A percentile compares a stretch with the other conserved stretches of the same genome.
Evolutionary conservation across 2,329 filamentous ascomycete species (phyloP).

Genomic region (Cadophora sp.): DNA sequence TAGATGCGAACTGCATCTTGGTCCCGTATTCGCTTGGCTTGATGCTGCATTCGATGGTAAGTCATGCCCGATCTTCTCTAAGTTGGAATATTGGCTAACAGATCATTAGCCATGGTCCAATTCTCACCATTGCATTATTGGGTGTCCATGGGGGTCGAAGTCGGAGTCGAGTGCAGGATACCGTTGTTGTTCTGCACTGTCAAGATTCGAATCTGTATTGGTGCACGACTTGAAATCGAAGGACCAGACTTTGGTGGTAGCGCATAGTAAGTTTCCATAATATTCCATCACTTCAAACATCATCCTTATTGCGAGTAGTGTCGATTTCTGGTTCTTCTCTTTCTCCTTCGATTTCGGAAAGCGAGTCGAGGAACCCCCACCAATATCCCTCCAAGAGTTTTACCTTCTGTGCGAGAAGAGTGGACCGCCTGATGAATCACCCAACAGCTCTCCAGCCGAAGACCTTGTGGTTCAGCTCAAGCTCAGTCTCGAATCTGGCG

Average conservation of each 20-base stretch:
- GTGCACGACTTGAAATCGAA: constrained; percentile 36
- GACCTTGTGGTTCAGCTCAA: constrained; percentile 1
- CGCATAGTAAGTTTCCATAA: constrained; percentile 15
- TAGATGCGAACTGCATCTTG: constrained; percentile 41
- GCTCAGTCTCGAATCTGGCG: constrained; percentile 17
- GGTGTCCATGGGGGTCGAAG: constrained; percentile 39
- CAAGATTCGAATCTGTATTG: constrained; percentile 44
- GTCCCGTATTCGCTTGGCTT: constrained; percentile 48
- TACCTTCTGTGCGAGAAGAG: constrained; percentile 13
- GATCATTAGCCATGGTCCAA: constrained; percentile 24
- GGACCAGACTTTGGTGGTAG: constrained; percentile 38
- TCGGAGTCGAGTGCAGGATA: constrained; percentile 46
- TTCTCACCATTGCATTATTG: constrained; percentile 48
- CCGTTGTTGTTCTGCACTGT: constrained; percentile 49
- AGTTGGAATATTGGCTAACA: neutral
- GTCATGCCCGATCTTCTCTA: neutral
- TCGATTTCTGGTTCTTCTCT: constrained; percentile 38
- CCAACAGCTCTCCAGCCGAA: neutral
- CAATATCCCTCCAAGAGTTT: constrained; percentile 15
- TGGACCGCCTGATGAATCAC: constrained; percentile 10
- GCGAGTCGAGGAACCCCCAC: constrained; percentile 25
- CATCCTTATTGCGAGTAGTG: constrained; percentile 12
- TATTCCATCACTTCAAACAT: neutral
- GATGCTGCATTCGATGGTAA: constrained; percentile 45
- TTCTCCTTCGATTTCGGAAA: constrained; percentile 36